These are phyloP conservation scores for Plasmodium knowlesi DNA, from an alignment of 169 alveolate species.

Conservation along the genomic window DNA sequence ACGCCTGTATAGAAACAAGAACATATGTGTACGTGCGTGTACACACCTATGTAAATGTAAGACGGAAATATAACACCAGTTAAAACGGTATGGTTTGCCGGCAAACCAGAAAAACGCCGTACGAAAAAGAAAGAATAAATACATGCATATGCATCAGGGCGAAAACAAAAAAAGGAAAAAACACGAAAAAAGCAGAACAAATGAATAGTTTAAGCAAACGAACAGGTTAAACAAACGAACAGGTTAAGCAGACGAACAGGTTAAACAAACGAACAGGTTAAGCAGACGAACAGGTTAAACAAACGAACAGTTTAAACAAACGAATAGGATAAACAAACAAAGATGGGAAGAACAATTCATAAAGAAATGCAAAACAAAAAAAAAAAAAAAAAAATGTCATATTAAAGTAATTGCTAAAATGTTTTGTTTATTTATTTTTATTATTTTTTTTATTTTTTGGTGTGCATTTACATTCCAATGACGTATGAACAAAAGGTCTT, in stretches of 20 bases:
- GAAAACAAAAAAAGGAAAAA: background rate
- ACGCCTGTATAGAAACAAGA: background rate
- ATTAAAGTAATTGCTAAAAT: conserved; percentile 4
- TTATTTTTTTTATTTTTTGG: background rate
- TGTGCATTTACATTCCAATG: conserved; percentile 1
- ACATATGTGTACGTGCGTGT: background rate
- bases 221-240: background rate
- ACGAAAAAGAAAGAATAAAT: conserved; percentile 1
- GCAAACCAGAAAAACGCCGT: background rate
- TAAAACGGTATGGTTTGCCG: background rate
- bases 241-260: background rate
- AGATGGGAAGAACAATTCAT: background rate
- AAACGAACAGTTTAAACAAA: background rate
- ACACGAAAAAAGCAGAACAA: too few relatives aligned
- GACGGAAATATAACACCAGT: background rate
- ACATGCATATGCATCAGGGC: background rate
- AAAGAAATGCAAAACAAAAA: background rate
- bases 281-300: background rate
- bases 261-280: background rate
- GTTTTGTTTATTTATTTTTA: background rate
- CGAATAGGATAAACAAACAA: background rate
- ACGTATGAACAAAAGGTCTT: background rate
- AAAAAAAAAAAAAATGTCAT: background rate
- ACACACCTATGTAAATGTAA: background rate
- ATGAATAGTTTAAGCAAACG: background rate